These are phyloP conservation scores for Porcisia hertigi DNA, from an alignment of 208 protist species.

Conservation along the genomic window DNA sequence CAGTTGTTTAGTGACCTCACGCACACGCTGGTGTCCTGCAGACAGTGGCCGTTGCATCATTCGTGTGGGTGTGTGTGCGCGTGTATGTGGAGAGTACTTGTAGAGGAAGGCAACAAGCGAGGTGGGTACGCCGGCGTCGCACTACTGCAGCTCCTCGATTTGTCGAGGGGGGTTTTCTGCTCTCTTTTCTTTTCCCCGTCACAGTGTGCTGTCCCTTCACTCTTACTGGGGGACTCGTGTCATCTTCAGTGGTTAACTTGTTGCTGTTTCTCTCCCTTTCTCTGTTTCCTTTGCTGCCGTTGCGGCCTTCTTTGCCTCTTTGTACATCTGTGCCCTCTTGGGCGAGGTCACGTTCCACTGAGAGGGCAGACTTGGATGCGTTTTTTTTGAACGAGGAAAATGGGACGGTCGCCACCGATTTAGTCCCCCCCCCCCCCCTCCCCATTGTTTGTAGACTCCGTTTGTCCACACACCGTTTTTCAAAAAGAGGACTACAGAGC, in stretches of 20 bases:
- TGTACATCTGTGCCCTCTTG: neutral
- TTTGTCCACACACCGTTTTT: neutral
- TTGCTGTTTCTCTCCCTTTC: conserved; percentile 3
- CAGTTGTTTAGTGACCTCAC: conserved; percentile 7
- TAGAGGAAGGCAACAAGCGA: neutral
- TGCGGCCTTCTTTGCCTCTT: neutral
- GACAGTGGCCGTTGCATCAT: neutral
- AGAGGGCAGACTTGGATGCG: too few relatives aligned
- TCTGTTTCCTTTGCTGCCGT: conserved; percentile 2
- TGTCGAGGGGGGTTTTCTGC: neutral
- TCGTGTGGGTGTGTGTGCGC: neutral
- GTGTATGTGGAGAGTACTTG: neutral
- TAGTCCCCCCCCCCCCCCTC: neutral
- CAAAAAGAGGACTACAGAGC: neutral
- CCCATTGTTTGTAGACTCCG: neutral
- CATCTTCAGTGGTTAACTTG: conserved; percentile 9
- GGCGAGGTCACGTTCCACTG: neutral
- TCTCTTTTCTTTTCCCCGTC: neutral
- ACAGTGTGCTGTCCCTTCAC: neutral
- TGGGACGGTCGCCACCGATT: neutral
- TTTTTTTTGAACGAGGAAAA: neutral
- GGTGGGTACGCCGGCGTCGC: neutral
- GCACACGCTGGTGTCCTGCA: neutral
- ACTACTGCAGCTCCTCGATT: neutral
- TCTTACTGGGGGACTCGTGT: neutral